Conservation (phyloP, 2,329 filamentous ascomycete species). For the Sordariomycetes sp. region DNA sequence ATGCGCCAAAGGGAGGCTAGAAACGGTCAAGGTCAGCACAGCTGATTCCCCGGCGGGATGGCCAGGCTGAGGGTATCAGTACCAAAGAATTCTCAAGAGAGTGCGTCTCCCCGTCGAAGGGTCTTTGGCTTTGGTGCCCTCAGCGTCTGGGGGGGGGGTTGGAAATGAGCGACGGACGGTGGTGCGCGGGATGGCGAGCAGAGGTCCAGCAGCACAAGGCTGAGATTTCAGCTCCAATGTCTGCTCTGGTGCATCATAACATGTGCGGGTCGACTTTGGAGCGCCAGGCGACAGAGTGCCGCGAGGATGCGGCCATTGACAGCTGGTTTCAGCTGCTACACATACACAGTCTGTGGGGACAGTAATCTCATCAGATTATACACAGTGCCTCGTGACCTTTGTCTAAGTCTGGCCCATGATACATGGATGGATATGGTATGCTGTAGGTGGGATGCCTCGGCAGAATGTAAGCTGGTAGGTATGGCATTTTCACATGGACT, state of each 20-base stretch:
- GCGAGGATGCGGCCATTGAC: neutral
- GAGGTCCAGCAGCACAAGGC: neutral
- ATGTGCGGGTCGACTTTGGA: neutral
- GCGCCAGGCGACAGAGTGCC: neutral
- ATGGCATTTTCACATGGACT: neutral
- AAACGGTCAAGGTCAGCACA: neutral
- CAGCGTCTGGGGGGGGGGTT: neutral
- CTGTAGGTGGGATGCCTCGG: neutral
- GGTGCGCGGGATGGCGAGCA: neutral
- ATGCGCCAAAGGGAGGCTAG: neutral
- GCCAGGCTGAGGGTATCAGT: neutral
- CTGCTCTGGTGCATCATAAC: neutral
- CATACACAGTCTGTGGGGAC: neutral
- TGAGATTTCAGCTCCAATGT: slow-evolving; percentile 1
- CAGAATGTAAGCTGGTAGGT: neutral
- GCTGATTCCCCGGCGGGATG: neutral
- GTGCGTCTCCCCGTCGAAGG: slow-evolving; percentile 3
- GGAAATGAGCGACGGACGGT: neutral
- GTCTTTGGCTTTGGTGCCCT: slow-evolving; percentile 1
- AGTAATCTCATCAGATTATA: neutral
- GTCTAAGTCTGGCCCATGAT: neutral
- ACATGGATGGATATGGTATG: neutral
- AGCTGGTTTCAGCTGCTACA: neutral
- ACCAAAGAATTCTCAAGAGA: slow-evolving; percentile 3
- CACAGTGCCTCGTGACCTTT: neutral